These are phyloP conservation scores for Melocanna baccifera DNA, from an alignment of 176 grass and related monocot genomes.

Conservation along the genomic window DNA sequence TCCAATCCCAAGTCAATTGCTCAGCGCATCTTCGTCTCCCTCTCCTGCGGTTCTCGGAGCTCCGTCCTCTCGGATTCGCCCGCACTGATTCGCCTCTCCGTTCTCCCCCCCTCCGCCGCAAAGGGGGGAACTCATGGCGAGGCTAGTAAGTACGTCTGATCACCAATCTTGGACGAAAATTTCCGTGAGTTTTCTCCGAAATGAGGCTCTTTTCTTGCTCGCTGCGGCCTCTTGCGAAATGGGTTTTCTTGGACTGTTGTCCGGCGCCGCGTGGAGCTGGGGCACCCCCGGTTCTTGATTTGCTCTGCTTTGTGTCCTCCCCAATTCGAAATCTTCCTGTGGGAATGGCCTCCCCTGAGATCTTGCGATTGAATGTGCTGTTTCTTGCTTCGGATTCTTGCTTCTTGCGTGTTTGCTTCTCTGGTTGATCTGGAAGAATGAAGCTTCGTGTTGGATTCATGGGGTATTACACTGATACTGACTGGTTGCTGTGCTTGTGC, in stretches of 20 bases:
- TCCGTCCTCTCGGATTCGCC: not conserved
- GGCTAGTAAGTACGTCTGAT: slow-evolving; percentile 92
- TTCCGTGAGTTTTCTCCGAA: not conserved
- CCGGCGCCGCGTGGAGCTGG: not conserved
- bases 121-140: slow-evolving; percentile 64
- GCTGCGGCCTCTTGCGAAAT: not conserved
- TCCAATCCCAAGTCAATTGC: slow-evolving; percentile 26
- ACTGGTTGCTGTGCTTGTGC: slow-evolving; percentile 10
- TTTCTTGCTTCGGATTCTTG: not conserved
- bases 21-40: not conserved
- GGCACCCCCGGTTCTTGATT: slow-evolving; percentile 34
- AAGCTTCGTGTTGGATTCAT: slow-evolving; percentile 21
- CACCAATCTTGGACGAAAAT: slow-evolving; percentile 16
- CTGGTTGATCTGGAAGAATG: not conserved
- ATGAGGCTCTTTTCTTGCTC: slow-evolving; percentile 26
- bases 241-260: slow-evolving; percentile 2
- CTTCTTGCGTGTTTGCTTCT: not conserved
- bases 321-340: slow-evolving; percentile 35
- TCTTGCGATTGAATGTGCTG: slow-evolving; percentile 10
- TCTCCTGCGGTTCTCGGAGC: not conserved
- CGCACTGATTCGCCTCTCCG: slow-evolving; percentile 20
- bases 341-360: not conserved
- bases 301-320: slow-evolving; percentile 18
- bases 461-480: not conserved
- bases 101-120: slow-evolving; percentile 24